Base-by-base conservation (phyloP, 371 early-diverging fungal species). In the Capniomyces stellatus region DNA sequence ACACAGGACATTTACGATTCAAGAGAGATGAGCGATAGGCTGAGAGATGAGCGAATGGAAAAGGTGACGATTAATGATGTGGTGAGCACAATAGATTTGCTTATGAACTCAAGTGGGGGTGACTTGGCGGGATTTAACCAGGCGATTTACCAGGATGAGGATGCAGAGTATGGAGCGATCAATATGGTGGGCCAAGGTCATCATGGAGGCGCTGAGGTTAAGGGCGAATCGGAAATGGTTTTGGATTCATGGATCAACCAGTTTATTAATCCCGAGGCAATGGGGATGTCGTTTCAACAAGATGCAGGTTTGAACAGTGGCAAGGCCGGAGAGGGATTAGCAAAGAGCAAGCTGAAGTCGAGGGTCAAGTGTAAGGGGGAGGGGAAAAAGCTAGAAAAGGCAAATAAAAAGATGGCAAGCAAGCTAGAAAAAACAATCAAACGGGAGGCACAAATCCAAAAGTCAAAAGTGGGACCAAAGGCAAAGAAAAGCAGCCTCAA, bases 171-270 rank as follows among this genome's bases (percentile, higher is more conserved):
- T n/a, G n/a, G n/a, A n/a, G n/a, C n/a, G n/a, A n/a, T n/a, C n/a
- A n/a, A n/a, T n/a, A n/a, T n/a, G n/a, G n/a, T n/a, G n/a, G n/a
- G n/a, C n/a, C n/a, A n/a, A n/a, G n/a, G n/a, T n/a, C n/a, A n/a
- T n/a, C n/a, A n/a, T n/a, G n/a, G n/a, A n/a, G n/a, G n/a, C n/a
- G n/a, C n/a, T n/a, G n/a, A n/a, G n/a, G n/a, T n/a, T n/a, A n/a
- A n/a, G n/a, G n/a, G n/a, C n/a, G 49, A 15, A 27, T 8, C 25
- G 3, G 49, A 49, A 21, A 49, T 6, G 12, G 4, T 25, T 3
- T 4, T 49, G 25, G 49, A 49, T 25, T 49, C 49, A 27, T 25
- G 23, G 15, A 49, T 49, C 6, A 49, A 49, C 2, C 49, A 49
- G 29, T 49, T 27, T 25, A 49, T 49, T n/a, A 49, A 49, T 25